Conservation (phyloP, 139 green algal species). For the Trebouxia sp. region DNA sequence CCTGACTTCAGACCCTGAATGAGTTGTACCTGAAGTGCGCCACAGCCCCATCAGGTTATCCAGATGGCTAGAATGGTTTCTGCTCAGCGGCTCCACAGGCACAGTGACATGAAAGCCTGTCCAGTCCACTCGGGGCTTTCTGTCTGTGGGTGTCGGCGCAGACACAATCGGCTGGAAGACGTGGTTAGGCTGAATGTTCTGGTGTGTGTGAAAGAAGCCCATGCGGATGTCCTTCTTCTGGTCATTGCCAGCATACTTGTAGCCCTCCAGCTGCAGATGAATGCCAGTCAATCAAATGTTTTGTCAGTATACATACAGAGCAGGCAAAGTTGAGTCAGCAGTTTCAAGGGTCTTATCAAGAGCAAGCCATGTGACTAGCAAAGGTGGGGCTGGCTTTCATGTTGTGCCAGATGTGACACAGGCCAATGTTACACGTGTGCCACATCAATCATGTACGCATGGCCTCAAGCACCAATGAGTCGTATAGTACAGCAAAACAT, state of each 20-base stretch:
- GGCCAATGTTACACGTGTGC: too few species aligned
- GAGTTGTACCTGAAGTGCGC: neutral
- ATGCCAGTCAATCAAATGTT: too few species aligned
- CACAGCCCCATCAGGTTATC: neutral
- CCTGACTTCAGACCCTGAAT: neutral
- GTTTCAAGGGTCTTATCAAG: too few species aligned
- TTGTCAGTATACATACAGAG: too few species aligned
- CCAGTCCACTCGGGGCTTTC: constrained; percentile 41
- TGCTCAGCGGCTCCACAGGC: neutral
- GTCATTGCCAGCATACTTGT: constrained; percentile 42
- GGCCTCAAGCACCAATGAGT: too few species aligned
- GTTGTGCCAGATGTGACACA: too few species aligned
- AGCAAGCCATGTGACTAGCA: too few species aligned
- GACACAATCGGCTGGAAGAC: constrained; percentile 53
- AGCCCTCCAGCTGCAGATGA: constrained; percentile 55
- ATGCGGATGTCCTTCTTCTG: constrained; percentile 55
- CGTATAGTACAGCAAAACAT: neutral
- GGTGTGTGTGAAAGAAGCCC: constrained; percentile 46
- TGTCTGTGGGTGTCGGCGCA: constrained; percentile 34
- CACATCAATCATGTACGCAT: too few species aligned
- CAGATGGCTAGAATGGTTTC: neutral
- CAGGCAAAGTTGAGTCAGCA: too few species aligned
- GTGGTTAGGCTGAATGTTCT: constrained; percentile 49
- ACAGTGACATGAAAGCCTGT: constrained; percentile 25
- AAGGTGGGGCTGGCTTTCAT: too few species aligned